phyloP scores from a whole-genome alignment of 768 basidiomycete genomes.

The Rhodocollybia butyracea region DNA sequence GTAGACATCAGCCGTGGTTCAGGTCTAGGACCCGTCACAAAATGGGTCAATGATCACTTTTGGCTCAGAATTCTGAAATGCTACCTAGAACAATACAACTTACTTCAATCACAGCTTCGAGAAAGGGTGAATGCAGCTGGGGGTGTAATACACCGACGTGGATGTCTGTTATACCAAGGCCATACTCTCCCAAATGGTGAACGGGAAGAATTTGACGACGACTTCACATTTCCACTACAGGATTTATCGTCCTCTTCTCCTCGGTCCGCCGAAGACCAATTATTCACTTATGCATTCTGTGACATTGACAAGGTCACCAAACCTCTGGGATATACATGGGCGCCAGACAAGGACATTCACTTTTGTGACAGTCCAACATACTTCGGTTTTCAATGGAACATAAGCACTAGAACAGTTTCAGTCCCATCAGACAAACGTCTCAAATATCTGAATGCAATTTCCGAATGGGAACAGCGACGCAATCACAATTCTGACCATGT shows the following conservation, averaged over 20 bases:
- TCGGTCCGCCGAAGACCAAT: conserved; percentile 12
- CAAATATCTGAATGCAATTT: conserved; percentile 28
- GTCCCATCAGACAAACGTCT: conserved; percentile 20
- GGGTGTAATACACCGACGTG: not conserved
- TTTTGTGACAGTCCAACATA: conserved; percentile 17
- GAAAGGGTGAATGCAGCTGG: conserved; percentile 8
- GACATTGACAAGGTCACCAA: conserved; percentile 35
- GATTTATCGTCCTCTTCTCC: conserved; percentile 22
- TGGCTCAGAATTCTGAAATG: conserved; percentile 18
- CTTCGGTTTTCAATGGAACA: conserved; percentile 30
- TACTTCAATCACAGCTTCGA: conserved; percentile 7
- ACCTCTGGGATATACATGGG: conserved; percentile 29
- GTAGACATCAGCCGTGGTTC: conserved; percentile 17
- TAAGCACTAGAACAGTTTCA: conserved; percentile 17
- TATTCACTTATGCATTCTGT: conserved; percentile 16
- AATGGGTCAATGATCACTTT: conserved; percentile 33
- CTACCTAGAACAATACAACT: conserved; percentile 24
- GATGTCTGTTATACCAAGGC: conserved; percentile 21
- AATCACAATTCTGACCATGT: conserved; percentile 30
- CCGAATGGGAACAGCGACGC: conserved; percentile 16
- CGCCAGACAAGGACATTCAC: conserved; percentile 23
- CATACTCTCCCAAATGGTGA: conserved; percentile 10
- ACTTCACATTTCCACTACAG: conserved; percentile 13
- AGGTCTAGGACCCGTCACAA: conserved; percentile 26
- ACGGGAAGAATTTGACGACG: conserved; percentile 31